Evolutionary conservation across 192 early-diverging fungal species (phyloP), one percentile per base, ranked within the genome.

Genomic region (Coemansia sp.): DNA sequence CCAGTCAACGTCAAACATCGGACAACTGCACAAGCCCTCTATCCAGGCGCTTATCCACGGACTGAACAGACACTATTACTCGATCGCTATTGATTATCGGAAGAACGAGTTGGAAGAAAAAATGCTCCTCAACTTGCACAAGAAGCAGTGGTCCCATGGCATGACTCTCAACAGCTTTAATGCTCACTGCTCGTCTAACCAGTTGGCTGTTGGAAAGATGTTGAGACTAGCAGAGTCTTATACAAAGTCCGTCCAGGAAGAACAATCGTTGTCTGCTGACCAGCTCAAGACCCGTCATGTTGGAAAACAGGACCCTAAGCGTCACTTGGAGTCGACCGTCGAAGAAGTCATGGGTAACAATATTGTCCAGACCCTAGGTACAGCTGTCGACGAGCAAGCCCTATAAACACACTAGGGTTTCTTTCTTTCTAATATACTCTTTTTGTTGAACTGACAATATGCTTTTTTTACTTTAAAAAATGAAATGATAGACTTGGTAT

Each of bases 281-380:
- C 93, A 98, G 84, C 91, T 99, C 38, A 93, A 96, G 82, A 98
- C 93, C 10, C 95, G 98, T 39, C 98, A 99, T 78, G 95, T 99
- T n/a, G 98, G 98, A 38, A 99, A 99, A 78, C 95, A 99, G 83
- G 98, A 99, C 74, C 98, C 98, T 16, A 99, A 99, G 87, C 90
- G 96, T 71, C 98, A 99, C 81, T 82, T 99, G 70, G 95, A 96
- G 78, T 89, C 93, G 39, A 96, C 91, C 32, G 94, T 97, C 3
- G 96, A 97, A 68, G 84, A 87, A 32, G 88, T 91, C 37, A 98
- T 99, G 96, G 87, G 91, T 62, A 89, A 91, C 76, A 99, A 98
- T 76, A 98, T 99, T 86, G 94, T 99, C 6, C 95, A 97, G 85
- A 90, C 92, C 28, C 86, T 99, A 64, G 96, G 92, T 26, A 92